Conservation (phyloP, 108 stramenopile species). For the Pseudonitzschia pungens region DNA sequence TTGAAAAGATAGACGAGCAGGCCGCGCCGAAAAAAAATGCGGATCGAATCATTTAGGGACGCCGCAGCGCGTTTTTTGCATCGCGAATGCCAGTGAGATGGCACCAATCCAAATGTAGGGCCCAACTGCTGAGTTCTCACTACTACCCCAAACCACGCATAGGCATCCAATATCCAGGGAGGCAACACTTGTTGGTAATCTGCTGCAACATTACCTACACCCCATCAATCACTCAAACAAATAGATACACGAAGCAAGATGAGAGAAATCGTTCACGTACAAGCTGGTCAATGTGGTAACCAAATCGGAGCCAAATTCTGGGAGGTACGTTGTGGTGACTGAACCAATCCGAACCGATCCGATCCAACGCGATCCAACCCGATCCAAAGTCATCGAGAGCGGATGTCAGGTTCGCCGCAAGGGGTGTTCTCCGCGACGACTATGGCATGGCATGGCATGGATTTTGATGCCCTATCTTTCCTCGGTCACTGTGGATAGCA, state of each 20-base stretch:
- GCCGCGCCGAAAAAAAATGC: conserved; percentile 3
- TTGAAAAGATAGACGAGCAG: conserved; percentile 3
- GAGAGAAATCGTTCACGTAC: conserved; percentile 98
- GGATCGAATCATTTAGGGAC: conserved; percentile 5
- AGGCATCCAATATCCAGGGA: not conserved
- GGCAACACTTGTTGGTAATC: not conserved
- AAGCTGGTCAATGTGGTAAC: conserved; percentile 97
- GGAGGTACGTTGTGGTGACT: conserved; percentile 69
- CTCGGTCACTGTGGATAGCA: too few species aligned
- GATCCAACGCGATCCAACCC: not conserved
- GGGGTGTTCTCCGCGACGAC: not conserved
- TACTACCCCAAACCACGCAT: not conserved
- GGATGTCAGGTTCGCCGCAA: not conserved
- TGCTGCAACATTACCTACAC: not conserved
- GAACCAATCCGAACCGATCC: not conserved
- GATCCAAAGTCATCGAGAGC: not conserved
- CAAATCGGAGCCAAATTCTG: conserved; percentile 98
- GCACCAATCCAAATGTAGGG: not conserved
- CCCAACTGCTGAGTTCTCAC: not conserved
- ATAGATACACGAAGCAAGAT: conserved; percentile 48
- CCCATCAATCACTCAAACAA: not conserved
- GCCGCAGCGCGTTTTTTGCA: not conserved
- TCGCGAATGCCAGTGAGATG: not conserved
- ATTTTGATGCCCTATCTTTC: too few species aligned
- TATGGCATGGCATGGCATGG: too few species aligned